Evolutionary conservation across 257 asterid species (phyloP).

Genomic region (Schizonepeta tenuifolia): DNA sequence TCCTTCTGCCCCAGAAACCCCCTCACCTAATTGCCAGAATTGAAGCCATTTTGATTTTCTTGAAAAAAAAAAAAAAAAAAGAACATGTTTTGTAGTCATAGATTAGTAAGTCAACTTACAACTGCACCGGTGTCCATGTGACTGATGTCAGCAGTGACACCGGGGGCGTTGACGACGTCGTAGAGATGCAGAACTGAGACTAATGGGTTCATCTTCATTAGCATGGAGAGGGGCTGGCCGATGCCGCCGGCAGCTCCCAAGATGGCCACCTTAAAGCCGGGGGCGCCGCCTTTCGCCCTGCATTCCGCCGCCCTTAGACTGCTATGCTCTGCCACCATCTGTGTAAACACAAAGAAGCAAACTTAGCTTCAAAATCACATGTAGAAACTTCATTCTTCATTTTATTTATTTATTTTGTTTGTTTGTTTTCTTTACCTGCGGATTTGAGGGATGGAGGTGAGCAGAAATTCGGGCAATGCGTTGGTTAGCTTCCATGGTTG

Average conservation of each 20-base stretch:
- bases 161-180: constrained; percentile 94
- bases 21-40: constrained; percentile 54
- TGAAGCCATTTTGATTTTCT: background rate
- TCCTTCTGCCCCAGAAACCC: constrained; percentile 83
- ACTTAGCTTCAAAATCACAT: background rate
- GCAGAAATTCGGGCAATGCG: constrained; percentile 85
- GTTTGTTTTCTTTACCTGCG: constrained; percentile 51
- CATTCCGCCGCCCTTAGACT: constrained; percentile 60
- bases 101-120: constrained; percentile 41
- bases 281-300: constrained; percentile 95
- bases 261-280: constrained; percentile 94
- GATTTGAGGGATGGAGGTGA: constrained; percentile 74
- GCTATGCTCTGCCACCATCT: constrained; percentile 58
- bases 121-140: constrained; percentile 99
- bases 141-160: constrained; percentile 94
- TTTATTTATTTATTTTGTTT: background rate
- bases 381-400: background rate
- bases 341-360: constrained; percentile 3
- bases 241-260: constrained; percentile 98
- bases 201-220: constrained; percentile 92
- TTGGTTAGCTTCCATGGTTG: constrained; percentile 53
- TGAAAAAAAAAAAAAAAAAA: background rate
- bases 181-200: constrained; percentile 94
- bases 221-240: constrained; percentile 89
- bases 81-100: background rate